Base-by-base conservation (phyloP, 306 rosid genomes). In the Begonia peltatifolia region DNA sequence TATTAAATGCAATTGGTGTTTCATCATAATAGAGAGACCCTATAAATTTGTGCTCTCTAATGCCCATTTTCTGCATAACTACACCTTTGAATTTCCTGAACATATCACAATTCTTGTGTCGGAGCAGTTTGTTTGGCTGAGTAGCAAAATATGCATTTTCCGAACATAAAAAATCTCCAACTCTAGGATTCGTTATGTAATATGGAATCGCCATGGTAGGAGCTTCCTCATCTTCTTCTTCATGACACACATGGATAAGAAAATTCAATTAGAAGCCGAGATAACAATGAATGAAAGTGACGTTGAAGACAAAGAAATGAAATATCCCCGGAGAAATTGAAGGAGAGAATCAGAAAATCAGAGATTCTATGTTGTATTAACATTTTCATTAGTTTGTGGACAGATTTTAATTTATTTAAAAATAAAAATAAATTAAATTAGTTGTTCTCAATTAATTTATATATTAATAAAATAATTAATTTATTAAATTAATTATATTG, bases 21-120 rank as follows among this genome's bases (percentile, higher is more conserved):
- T n/a, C n/a, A n/a, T n/a, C n/a, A n/a, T n/a, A n/a, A n/a, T n/a
- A n/a, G n/a, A n/a, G n/a, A n/a, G n/a, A n/a, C n/a, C n/a, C n/a
- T n/a, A n/a, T n/a, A n/a, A n/a, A 88, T 88, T 15, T 88, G 93
- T 11, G 95, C 87, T 18, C 97, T 93, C 95, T 87, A 89, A 56
- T 85, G 72, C 1, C 97, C 97, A 12, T 88, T 88, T 79, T 82
- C 47, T 84, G 95, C 11, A 87, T 79, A 54, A 84, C 93, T 9
- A 89, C 78, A 1, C 95, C 95, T 72, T 84, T 84, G 61, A 79
- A 84, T 65, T 72, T 84, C 9, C 47, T 25, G 9, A 17, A 38
- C 9, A 43, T 10, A 4, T 7, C 52, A n/a, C 16, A 20, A 3
- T 42, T n/a, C 42, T 52, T 55, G 11, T 42, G 35, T 6, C 35